Base-by-base conservation (phyloP, 805 yeast species). In the Lipomyces starkeyi region DNA sequence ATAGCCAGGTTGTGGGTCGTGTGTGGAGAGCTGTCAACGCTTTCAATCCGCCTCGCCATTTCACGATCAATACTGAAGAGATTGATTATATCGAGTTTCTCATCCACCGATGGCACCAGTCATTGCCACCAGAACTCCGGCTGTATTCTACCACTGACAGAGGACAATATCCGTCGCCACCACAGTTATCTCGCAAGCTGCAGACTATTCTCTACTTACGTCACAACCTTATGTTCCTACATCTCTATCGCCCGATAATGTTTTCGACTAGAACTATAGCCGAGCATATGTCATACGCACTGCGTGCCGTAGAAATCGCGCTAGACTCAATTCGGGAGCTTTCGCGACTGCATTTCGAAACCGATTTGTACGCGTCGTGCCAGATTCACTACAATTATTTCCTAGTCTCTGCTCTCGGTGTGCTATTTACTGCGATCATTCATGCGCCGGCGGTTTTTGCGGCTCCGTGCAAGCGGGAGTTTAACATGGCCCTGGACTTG, bases 351-450 rank as follows among this genome's bases (percentile, higher is more conserved):
- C 73, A 67, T 32, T 69, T 67, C 37, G 63, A 73, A 47, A 62
- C 72, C 5, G 74, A 67, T 22, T 60, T 71, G 20, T 74, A 74
- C 66, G 25, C 66, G 14, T 61, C 65, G 5, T 74, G 74, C 52
- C 73, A 70, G 53, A 67, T 74, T 22, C 76, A 74, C 61, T 74
- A 74, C 64, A 74, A 72, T 61, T 74, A 74, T 37, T 74, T 74
- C 54, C 58, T 74, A 58, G 66, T 74, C 11, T 67, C 76, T 4
- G 72, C 76, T 4, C 61, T 74, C 25, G 74, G 75, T 27, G 75
- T 74, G 2, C 55, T 74, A 34, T 73, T 74, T 55, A 62, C 67
- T 9, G 73, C 74, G 1, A 67, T 73, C 9, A 67, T 65, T 17
- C 71, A 71, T 29, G 74, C 72, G 14, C 75, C 76, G 11, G 62